phyloP scores from a whole-genome alignment of 306 rosid genomes.

The Vigna hirtella region DNA sequence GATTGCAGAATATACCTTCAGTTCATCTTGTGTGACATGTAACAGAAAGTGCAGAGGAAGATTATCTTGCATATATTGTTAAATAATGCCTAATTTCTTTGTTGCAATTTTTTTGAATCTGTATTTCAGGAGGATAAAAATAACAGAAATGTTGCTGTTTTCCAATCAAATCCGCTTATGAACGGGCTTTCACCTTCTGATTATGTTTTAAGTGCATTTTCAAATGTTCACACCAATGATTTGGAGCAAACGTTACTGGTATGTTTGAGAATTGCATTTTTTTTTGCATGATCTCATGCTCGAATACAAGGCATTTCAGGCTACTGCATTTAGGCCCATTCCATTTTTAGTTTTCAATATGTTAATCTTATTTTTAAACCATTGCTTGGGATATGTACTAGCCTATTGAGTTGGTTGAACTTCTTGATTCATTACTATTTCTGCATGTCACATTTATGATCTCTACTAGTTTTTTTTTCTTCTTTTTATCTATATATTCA shows the following conservation, averaged over 20 bases:
- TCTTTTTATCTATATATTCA: neutral
- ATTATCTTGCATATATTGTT: neutral
- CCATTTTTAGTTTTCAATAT: neutral
- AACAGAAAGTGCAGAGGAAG: neutral
- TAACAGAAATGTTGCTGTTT: conserved; percentile 48
- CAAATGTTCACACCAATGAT: conserved; percentile 82
- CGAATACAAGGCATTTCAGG: conserved; percentile 18
- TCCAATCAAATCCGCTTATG: conserved; percentile 75
- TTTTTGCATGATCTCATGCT: conserved; percentile 31
- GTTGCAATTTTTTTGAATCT: conserved; percentile 36
- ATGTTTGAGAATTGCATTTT: conserved; percentile 41
- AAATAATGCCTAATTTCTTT: conserved; percentile 8
- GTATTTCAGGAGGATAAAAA: conserved; percentile 74
- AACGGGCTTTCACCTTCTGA: conserved; percentile 83
- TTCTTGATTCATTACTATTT: conserved; percentile 20
- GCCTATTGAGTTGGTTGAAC: neutral
- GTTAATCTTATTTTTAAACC: conserved; percentile 1
- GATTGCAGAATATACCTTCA: neutral
- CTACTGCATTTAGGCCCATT: neutral
- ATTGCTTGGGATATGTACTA: conserved; percentile 6
- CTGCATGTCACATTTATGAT: conserved; percentile 3
- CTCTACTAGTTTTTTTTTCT: neutral
- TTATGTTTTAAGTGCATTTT: conserved; percentile 77
- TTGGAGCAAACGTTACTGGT: conserved; percentile 92
- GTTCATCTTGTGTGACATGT: conserved; percentile 7